A percentile compares a stretch with the other conserved stretches of the same genome.
Evolutionary conservation across 2,329 filamentous ascomycete species (phyloP).

Genomic region (Neodidymelliopsis sp.): DNA sequence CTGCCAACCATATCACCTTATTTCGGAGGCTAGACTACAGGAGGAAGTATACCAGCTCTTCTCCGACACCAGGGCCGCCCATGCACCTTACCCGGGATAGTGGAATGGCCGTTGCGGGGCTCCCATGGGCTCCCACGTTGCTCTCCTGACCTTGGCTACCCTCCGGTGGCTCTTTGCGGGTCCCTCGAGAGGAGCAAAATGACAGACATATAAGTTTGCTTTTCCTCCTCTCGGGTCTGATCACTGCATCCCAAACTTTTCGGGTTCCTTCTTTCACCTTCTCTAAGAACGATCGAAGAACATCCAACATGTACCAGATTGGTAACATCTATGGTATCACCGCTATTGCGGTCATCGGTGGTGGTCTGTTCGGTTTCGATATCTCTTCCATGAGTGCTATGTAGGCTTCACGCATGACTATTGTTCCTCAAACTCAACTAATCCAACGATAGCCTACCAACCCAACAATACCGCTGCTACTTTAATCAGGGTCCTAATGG

Average conservation of each 20-base stretch:
- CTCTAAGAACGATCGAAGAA: constrained; percentile 3
- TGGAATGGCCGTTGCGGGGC: constrained; percentile 26
- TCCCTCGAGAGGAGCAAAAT: not conserved
- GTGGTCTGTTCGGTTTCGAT: constrained; percentile 79
- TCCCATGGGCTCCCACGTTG: constrained; percentile 27
- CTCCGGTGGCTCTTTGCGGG: constrained; percentile 11
- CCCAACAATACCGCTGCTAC: constrained; percentile 73
- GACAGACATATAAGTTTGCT: constrained; percentile 24
- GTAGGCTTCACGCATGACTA: constrained; percentile 24
- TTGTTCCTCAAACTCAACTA: not conserved
- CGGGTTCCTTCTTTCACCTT: constrained; percentile 5
- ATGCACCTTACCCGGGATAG: constrained; percentile 20
- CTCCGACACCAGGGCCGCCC: constrained; percentile 8
- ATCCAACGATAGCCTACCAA: constrained; percentile 60
- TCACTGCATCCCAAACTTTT: constrained; percentile 9
- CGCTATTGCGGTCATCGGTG: constrained; percentile 67
- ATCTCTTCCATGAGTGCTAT: constrained; percentile 74
- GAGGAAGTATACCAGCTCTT: constrained; percentile 25
- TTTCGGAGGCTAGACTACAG: constrained; percentile 29
- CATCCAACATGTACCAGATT: constrained; percentile 49
- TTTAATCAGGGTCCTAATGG: constrained; percentile 64
- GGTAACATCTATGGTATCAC: constrained; percentile 67
- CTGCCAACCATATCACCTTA: constrained; percentile 21
- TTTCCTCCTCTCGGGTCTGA: constrained; percentile 6
- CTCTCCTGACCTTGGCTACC: constrained; percentile 12